These are phyloP conservation scores for Diplodia corticola DNA, from an alignment of 2,329 filamentous ascomycete species.

Conservation along the genomic window DNA sequence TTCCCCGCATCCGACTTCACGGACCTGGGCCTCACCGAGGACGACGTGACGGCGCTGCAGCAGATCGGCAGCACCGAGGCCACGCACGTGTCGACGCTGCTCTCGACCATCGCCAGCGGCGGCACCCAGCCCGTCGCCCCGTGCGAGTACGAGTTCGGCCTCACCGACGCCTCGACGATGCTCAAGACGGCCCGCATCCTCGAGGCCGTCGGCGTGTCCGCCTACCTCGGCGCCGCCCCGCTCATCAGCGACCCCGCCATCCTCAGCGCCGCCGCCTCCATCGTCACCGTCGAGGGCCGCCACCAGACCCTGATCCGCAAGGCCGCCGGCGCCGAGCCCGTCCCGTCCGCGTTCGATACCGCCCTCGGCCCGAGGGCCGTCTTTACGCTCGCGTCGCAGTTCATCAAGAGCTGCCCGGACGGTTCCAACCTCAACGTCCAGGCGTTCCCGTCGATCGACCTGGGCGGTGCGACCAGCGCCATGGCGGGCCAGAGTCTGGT, in stretches of 20 bases:
- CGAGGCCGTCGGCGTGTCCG: conserved; percentile 73
- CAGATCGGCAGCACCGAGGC: conserved; percentile 64
- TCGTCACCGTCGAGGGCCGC: conserved; percentile 71
- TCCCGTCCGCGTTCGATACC: conserved; percentile 70
- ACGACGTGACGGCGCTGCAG: conserved; percentile 61
- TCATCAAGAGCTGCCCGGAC: conserved; percentile 69
- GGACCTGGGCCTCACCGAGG: conserved; percentile 58
- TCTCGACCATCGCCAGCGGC: conserved; percentile 60
- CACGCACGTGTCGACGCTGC: conserved; percentile 61
- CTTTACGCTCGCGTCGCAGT: conserved; percentile 71
- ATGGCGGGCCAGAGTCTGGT: conserved; percentile 39
- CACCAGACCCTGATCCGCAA: conserved; percentile 73
- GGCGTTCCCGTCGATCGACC: conserved; percentile 59
- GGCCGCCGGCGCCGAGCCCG: conserved; percentile 58
- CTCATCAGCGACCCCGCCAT: conserved; percentile 61
- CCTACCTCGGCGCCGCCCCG: conserved; percentile 69
- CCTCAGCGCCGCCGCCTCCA: conserved; percentile 66
- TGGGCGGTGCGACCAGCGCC: conserved; percentile 33
- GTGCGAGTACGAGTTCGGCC: conserved; percentile 71
- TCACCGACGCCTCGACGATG: conserved; percentile 65
- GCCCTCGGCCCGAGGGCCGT: conserved; percentile 67
- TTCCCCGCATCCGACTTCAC: conserved; percentile 66
- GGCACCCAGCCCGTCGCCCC: conserved; percentile 66
- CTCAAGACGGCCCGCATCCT: conserved; percentile 68
- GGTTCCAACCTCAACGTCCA: conserved; percentile 63